Evolutionary conservation across 2,329 filamentous ascomycete genomes (phyloP), one percentile per base, ranked within the genome.

Genomic region (Alternaria burnsii): DNA sequence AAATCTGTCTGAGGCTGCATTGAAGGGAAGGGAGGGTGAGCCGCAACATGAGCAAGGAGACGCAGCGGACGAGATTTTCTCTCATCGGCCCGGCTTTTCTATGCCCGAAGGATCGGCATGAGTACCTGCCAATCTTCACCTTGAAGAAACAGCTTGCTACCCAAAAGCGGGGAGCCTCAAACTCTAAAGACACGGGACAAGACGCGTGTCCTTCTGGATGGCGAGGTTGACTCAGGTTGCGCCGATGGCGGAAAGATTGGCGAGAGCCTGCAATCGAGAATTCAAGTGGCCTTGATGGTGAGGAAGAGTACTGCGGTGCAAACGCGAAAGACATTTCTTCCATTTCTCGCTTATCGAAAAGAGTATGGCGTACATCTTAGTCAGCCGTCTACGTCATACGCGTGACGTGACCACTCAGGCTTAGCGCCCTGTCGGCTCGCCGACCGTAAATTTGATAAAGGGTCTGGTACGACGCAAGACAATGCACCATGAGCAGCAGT

Each of bases 81-180:
- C 50, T 58, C 30, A 51, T 58, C 55, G 54, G 51, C 40, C 56
- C 36, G 55, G 41, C 48, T 40, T 42, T 46, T 46, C 52, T 46
- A 30, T 40, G 30, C 48, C 51, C 55, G 50, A 60, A 53, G 50
- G 56, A 63, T 66, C 58, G 43, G 57, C 62, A 60, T 48, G 42
- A 55, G 68, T 60, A 53, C 62, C 66, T 63, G 59, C 54, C 62
- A 62, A 65, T 59, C 47, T 54, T 34, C 53, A 53, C 61, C 61
- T 36, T 53, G 50, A 58, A 58, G 56, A 66, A 57, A 47, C 34
- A 47, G 41, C 52, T 69, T 71, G 71, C 61, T 71, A 68, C 70
- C 71, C 68, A 70, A 73, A 62, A 28, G n/a, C 55, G 43, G 36
- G 53, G 64, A 69, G 67, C 61, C 58, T 67, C 58, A 66, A 67